Conservation (phyloP, 192 early-diverging fungal species). For the Geranomyces michiganensis region DNA sequence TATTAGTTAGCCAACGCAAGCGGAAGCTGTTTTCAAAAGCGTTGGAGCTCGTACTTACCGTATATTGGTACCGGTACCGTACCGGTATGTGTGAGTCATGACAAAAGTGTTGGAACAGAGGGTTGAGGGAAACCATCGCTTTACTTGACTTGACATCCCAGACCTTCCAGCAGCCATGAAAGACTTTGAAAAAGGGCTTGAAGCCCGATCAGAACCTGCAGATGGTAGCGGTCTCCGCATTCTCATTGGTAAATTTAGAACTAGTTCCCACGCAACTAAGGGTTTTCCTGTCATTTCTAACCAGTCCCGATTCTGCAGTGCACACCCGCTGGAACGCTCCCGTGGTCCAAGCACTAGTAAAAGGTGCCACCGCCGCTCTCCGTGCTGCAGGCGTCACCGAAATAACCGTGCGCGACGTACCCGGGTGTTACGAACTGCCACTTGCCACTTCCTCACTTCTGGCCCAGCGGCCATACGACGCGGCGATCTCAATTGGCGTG, state of each 20-base stretch:
- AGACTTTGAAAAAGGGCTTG: slow-evolving; percentile 39
- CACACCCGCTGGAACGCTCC: slow-evolving; percentile 93
- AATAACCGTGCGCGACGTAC: slow-evolving; percentile 77
- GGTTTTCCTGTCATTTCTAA: too few relatives aligned
- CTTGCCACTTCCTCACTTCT: slow-evolving; percentile 82
- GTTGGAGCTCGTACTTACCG: too few relatives aligned
- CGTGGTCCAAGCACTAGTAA: slow-evolving; percentile 83
- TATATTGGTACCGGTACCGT: too few relatives aligned
- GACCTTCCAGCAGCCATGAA: slow-evolving; percentile 11
- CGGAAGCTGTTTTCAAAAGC: too few relatives aligned
- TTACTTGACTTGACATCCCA: background rate
- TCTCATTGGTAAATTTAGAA: slow-evolving; percentile 28
- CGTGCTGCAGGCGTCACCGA: slow-evolving; percentile 73
- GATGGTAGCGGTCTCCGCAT: slow-evolving; percentile 33
- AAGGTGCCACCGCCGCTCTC: slow-evolving; percentile 71
- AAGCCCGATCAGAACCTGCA: background rate
- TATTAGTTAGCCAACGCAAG: too few relatives aligned
- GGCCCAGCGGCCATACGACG: slow-evolving; percentile 73
- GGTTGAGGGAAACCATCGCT: too few relatives aligned
- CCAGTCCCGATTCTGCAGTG: slow-evolving; percentile 47
- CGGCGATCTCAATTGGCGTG: slow-evolving; percentile 92
- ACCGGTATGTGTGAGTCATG: too few relatives aligned
- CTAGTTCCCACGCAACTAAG: background rate
- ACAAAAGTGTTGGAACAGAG: too few relatives aligned
- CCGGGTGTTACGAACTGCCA: slow-evolving; percentile 95